Conservation (phyloP, 345 rosid species). For the Citrus medica region DNA sequence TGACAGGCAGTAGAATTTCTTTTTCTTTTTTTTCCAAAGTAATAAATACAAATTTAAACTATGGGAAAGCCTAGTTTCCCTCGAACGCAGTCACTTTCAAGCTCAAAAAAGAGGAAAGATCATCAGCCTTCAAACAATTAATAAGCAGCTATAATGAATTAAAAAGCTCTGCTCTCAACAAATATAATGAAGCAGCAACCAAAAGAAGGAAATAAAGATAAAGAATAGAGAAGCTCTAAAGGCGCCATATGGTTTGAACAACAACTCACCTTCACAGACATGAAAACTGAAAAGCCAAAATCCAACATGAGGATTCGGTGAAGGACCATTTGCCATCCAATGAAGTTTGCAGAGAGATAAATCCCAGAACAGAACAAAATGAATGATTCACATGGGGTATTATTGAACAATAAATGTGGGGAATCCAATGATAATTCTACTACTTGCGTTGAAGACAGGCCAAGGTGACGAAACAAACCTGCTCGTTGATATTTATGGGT, state of each 20-base stretch:
- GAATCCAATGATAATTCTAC: background rate
- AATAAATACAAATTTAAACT: background rate
- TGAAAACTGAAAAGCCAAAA: background rate
- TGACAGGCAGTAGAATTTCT: background rate
- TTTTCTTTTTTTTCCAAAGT: too few species aligned
- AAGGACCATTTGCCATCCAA: background rate
- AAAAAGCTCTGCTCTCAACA: background rate
- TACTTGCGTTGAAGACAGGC: background rate
- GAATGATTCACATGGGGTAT: too few species aligned
- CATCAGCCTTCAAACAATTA: background rate
- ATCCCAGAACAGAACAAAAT: background rate
- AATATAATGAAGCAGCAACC: background rate
- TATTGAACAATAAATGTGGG: too few species aligned
- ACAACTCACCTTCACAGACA: background rate
- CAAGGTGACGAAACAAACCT: background rate
- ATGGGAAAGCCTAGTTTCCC: conserved; percentile 1
- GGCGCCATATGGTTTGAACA: too few species aligned
- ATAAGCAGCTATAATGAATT: background rate
- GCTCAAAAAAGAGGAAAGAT: background rate
- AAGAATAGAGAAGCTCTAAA: background rate
- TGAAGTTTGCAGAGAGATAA: too few species aligned
- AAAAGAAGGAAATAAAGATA: background rate
- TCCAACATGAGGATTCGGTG: background rate
- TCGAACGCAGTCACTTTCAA: background rate
- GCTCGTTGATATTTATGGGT: too few species aligned